phyloP scores from a whole-genome alignment of 2,329 filamentous ascomycete genomes.

The Rhytidhysteron rufulum region DNA sequence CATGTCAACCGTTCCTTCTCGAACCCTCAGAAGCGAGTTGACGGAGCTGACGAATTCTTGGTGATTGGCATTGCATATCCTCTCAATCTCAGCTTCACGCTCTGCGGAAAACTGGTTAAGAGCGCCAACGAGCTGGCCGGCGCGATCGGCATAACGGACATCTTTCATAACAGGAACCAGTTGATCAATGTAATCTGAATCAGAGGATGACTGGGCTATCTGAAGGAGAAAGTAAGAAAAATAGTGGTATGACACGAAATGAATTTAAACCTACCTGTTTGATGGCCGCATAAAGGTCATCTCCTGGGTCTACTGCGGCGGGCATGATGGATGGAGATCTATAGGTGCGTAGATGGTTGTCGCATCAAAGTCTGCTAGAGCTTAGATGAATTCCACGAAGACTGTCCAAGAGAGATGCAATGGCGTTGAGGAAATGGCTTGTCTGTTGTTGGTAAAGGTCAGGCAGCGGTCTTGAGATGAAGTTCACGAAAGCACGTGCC shows the following conservation, averaged over 20 bases:
- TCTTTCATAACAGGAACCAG: constrained; percentile 92
- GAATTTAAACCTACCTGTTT: constrained; percentile 42
- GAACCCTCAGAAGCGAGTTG: constrained; percentile 86
- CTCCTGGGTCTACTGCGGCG: constrained; percentile 40
- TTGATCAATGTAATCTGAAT: constrained; percentile 92
- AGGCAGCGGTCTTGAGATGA: too few species aligned
- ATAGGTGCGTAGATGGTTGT: background rate
- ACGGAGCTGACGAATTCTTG: constrained; percentile 95
- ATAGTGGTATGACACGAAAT: constrained; percentile 5
- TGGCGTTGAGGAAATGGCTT: background rate
- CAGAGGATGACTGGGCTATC: constrained; percentile 90
- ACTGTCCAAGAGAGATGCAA: background rate
- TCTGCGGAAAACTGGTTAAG: constrained; percentile 79
- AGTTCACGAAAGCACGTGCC: too few species aligned
- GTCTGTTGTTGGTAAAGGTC: background rate
- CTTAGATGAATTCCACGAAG: too few species aligned
- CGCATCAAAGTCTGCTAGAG: too few species aligned
- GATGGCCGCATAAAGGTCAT: constrained; percentile 47
- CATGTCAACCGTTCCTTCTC: constrained; percentile 82
- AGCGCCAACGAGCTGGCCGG: constrained; percentile 69
- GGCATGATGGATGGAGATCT: constrained; percentile 18
- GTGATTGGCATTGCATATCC: constrained; percentile 90
- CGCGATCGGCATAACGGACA: constrained; percentile 71
- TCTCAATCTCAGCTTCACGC: constrained; percentile 86
- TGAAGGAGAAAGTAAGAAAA: constrained; percentile 36